Conservation (phyloP, 768 basidiomycete species). For the Lactarius trivialis region DNA sequence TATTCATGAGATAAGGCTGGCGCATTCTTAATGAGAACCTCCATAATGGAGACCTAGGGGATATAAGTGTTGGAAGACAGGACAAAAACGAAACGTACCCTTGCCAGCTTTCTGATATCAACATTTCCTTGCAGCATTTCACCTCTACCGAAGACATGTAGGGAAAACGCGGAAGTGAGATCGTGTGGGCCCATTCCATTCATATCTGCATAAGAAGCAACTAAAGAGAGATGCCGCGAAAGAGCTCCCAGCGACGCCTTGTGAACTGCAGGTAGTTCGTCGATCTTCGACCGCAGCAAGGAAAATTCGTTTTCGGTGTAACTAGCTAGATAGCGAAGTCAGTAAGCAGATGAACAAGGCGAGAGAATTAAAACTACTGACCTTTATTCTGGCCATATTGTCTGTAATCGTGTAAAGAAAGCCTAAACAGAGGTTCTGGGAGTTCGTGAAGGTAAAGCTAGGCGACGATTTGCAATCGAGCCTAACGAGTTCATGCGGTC, state of each 20-base stretch:
- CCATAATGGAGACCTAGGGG: constrained; percentile 63
- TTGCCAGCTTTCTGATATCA: constrained; percentile 60
- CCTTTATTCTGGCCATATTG: constrained; percentile 76
- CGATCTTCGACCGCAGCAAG: constrained; percentile 77
- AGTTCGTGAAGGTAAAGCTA: constrained; percentile 79
- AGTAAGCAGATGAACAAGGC: background rate
- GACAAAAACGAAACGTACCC: constrained; percentile 40
- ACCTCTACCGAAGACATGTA: constrained; percentile 88
- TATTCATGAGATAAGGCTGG: constrained; percentile 60
- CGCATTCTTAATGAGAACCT: constrained; percentile 73
- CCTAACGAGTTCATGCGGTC: background rate
- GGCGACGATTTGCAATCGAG: background rate
- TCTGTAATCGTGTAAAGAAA: constrained; percentile 73
- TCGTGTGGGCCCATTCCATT: constrained; percentile 96
- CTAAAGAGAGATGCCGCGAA: constrained; percentile 74
- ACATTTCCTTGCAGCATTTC: constrained; percentile 79
- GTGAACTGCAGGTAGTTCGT: constrained; percentile 75
- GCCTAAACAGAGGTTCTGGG: constrained; percentile 87
- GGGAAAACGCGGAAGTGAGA: constrained; percentile 82
- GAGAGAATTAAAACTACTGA: constrained; percentile 28
- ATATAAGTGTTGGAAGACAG: background rate
- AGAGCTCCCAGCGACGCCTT: constrained; percentile 76
- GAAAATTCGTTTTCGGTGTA: constrained; percentile 66
- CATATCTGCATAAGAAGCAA: constrained; percentile 55
- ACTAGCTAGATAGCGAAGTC: constrained; percentile 42